Conservation (phyloP, 179 eudicot species). For the Nepenthes alata region DNA sequence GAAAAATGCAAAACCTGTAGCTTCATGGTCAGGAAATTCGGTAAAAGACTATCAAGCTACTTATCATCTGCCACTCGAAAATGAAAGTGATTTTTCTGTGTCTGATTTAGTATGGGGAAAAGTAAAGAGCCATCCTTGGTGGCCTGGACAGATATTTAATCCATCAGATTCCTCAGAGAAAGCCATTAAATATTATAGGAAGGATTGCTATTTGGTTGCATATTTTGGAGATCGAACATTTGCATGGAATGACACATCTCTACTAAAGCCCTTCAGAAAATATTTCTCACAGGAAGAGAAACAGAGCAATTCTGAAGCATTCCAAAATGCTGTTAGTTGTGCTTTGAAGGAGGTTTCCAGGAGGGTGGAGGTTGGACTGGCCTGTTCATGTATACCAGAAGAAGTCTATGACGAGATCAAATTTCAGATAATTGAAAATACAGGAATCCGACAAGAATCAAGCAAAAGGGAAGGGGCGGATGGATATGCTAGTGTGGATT, state of each 20-base stretch:
- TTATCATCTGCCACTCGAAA: conserved; percentile 52
- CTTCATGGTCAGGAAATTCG: conserved; percentile 16
- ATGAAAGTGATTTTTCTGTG: conserved; percentile 43
- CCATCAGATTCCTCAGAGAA: conserved; percentile 77
- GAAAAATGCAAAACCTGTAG: conserved; percentile 15
- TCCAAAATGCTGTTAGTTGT: conserved; percentile 66
- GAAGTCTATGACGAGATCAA: conserved; percentile 38
- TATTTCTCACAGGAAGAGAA: conserved; percentile 60
- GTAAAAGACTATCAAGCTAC: conserved; percentile 22
- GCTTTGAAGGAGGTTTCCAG: conserved; percentile 79
- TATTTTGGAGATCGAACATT: conserved; percentile 88
- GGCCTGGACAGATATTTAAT: conserved; percentile 96
- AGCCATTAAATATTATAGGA: conserved; percentile 60
- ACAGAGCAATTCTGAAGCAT: conserved; percentile 59
- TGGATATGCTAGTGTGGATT: conserved; percentile 28
- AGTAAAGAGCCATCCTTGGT: conserved; percentile 93
- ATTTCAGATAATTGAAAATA: conserved; percentile 56
- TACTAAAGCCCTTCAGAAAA: conserved; percentile 55
- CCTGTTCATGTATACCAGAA: conserved; percentile 66
- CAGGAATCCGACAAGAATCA: conserved; percentile 60
- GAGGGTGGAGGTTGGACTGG: conserved; percentile 64
- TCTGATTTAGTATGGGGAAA: conserved; percentile 93
- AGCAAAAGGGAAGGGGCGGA: conserved; percentile 50
- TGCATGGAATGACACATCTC: conserved; percentile 79
- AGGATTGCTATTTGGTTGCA: conserved; percentile 75